phyloP scores from a whole-genome alignment of 495 filamentous ascomycete species.

The Chaetomidium leptoderma region DNA sequence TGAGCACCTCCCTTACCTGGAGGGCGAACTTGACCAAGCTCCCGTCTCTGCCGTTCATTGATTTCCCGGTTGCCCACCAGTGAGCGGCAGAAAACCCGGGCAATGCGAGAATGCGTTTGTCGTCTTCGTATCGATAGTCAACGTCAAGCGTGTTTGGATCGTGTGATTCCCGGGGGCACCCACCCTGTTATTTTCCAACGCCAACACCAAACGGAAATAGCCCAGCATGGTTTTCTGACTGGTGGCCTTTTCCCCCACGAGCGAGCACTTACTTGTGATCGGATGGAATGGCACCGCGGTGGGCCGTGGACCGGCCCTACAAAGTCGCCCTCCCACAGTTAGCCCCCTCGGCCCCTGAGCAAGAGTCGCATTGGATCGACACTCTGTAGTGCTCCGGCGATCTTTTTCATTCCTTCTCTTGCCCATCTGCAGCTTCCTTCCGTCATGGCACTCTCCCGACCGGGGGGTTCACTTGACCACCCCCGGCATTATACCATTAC shows the following conservation, averaged over 20 bases:
- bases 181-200: too few species aligned
- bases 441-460: not conserved
- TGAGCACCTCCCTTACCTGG: too few species aligned
- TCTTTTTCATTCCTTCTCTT: slow-evolving; percentile 10
- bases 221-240: not conserved
- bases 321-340: too few species aligned
- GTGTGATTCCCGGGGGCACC: too few species aligned
- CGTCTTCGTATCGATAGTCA: not conserved
- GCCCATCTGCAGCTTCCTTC: not conserved
- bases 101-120: not conserved
- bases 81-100: not conserved
- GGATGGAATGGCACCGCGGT: not conserved
- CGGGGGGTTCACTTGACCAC: not conserved
- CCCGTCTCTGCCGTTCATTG: not conserved
- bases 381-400: not conserved
- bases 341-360: slow-evolving; percentile 4
- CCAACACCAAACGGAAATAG: not conserved
- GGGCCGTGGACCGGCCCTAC: not conserved
- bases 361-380: slow-evolving; percentile 17
- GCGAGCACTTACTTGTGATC: too few species aligned
- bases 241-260: not conserved
- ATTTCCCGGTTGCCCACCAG: not conserved
- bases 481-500: slow-evolving; percentile 1
- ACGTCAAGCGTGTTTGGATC: not conserved
- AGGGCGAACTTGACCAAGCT: not conserved